Base-by-base conservation (phyloP, 805 yeast species). In the Cyberlindnera japonica region DNA sequence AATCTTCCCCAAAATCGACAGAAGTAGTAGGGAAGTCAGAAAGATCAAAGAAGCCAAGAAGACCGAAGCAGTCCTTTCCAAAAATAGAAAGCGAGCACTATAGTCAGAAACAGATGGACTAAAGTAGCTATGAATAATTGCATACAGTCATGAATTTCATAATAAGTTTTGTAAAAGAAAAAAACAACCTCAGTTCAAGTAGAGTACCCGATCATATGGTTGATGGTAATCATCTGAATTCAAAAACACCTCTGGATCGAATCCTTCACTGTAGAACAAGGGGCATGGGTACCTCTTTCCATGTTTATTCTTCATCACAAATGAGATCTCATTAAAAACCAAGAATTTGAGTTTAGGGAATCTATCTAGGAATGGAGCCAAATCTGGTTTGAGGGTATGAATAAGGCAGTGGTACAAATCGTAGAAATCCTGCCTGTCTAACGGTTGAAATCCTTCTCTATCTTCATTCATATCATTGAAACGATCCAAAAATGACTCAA, bases 301-400 rank as follows among this genome's bases (percentile, higher is more conserved):
- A 5, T 19, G 21, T 1, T 15, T 10, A 2, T n/a, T 28, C 33
- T 43, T 38, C 16, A 43, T 29, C 10, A 42, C 33, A 20, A 44
- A 44, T 1, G 45, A 37, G 11, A 44, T 37, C 23, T 40, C 44
- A 21, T 67, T 67, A 33, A 68, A 41, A 43, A 67, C 68, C 41
- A 68, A 43, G 38, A 64, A 68, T 37, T 64, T 54, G 35, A 68
- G 41, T 7, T 56, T 44, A 13, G 63, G 59, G 40, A 65, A 64
- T 2, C 60, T 55, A 6, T 48, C 47, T 15, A 66, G 47, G 40
- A 68, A 61, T 6, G 70, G 63, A 31, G 58, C 53, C 30, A 67
- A 53, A 4, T 68, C 67, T 5, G 56, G 40, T 27, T 53, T 61
- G 41, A 63, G 54, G 38, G 62, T 65, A 47, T 68, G 72, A 8